Conservation (phyloP, 768 basidiomycete species). For the Chlorophyllum brunneum region DNA sequence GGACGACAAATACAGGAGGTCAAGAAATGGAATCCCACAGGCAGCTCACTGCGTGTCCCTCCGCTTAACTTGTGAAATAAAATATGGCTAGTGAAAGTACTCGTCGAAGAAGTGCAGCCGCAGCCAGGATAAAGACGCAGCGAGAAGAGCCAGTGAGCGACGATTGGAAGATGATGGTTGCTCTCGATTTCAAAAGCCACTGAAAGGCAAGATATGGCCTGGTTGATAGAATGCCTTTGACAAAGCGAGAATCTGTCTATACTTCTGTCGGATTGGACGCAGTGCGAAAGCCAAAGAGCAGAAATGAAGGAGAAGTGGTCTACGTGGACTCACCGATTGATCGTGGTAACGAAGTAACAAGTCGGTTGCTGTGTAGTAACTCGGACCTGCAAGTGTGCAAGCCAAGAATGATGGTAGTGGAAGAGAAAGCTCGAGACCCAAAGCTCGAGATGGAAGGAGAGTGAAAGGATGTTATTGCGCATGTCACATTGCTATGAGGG, state of each 20-base stretch:
- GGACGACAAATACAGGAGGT: too few species aligned
- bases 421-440: neutral
- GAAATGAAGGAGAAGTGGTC: neutral
- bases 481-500: constrained; percentile 12
- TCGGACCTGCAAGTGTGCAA: constrained; percentile 2
- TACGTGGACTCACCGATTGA: constrained; percentile 18
- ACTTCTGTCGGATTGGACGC: neutral
- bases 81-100: neutral
- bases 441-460: constrained; percentile 5
- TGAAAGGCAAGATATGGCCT: neutral
- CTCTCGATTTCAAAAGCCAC: neutral
- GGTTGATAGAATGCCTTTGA: neutral
- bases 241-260: neutral
- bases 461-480: constrained; percentile 2
- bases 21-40: neutral
- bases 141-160: neutral
- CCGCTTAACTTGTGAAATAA: neutral
- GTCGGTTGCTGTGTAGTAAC: neutral
- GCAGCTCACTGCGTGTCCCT: neutral
- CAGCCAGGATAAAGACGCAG: neutral
- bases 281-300: neutral
- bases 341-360: constrained; percentile 1
- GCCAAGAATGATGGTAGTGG: neutral
- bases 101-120: neutral
- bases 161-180: constrained; percentile 1